Evolutionary conservation across 2,329 filamentous ascomycete genomes (phyloP).

Genomic region (Sarocladium oryzae): DNA sequence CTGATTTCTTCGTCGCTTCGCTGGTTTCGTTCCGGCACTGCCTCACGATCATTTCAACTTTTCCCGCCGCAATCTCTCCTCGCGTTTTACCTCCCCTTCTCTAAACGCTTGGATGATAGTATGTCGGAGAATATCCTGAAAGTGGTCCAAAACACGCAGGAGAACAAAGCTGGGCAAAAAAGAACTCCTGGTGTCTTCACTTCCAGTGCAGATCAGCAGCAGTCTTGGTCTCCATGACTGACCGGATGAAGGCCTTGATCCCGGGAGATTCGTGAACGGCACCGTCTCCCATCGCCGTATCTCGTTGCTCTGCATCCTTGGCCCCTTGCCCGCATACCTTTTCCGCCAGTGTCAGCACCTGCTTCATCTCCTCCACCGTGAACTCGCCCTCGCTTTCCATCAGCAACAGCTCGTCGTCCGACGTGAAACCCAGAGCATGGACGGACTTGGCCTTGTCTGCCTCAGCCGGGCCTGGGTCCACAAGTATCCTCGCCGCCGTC

Average conservation of each 20-base stretch:
- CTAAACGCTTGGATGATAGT: background rate
- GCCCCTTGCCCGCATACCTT: conserved; percentile 51
- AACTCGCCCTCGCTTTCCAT: conserved; percentile 80
- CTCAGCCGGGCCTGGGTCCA: conserved; percentile 57
- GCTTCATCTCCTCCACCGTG: conserved; percentile 67
- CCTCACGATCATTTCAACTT: background rate
- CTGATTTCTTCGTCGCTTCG: conserved; percentile 4
- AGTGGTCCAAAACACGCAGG: background rate
- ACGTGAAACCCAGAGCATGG: conserved; percentile 81
- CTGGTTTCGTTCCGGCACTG: background rate
- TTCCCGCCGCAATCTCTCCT: background rate
- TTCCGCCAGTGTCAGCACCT: conserved; percentile 58
- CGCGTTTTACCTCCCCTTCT: conserved; percentile 7
- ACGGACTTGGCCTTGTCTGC: conserved; percentile 60
- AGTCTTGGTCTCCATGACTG: conserved; percentile 51
- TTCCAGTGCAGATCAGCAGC: conserved; percentile 52
- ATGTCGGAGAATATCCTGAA: background rate
- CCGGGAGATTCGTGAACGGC: conserved; percentile 20
- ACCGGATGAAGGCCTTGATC: conserved; percentile 55
- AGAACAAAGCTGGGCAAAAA: background rate
- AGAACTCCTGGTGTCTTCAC: conserved; percentile 22
- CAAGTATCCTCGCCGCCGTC: conserved; percentile 33
- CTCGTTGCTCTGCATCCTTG: conserved; percentile 27
- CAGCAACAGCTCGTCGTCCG: conserved; percentile 64
- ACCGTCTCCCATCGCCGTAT: conserved; percentile 40